Conservation (phyloP, 208 protist species). For the Wallacemonas rigidus region DNA sequence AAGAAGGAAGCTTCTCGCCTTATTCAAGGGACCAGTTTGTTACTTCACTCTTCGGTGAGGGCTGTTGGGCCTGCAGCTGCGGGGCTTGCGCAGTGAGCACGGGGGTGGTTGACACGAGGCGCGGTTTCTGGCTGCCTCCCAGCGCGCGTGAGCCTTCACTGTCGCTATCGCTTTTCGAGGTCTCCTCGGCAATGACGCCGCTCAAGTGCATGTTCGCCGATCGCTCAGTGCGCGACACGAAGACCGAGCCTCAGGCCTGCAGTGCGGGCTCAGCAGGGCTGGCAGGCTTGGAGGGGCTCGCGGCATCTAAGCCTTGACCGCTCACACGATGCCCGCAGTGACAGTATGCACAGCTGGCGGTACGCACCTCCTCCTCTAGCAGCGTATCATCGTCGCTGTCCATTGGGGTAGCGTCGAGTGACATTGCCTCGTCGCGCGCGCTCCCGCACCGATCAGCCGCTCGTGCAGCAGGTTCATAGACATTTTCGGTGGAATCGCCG, state of each 20-base stretch:
- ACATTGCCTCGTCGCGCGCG: constrained; percentile 15
- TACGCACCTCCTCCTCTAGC: constrained; percentile 1
- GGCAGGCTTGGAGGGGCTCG: not conserved
- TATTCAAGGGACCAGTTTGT: not conserved
- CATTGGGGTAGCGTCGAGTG: not conserved
- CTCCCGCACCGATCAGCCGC: not conserved
- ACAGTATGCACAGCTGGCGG: constrained; percentile 19
- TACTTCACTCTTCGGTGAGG: constrained; percentile 1
- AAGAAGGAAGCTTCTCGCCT: not conserved
- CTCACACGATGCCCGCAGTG: constrained; percentile 21
- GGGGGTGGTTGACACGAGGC: constrained; percentile 24
- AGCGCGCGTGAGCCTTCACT: not conserved
- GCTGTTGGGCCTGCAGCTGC: not conserved
- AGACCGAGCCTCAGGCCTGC: constrained; percentile 23
- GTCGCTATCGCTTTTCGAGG: constrained; percentile 29
- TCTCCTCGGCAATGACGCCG: constrained; percentile 28
- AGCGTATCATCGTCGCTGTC: constrained; percentile 9
- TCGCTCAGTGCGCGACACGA: constrained; percentile 35
- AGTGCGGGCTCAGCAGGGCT: not conserved
- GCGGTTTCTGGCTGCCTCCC: constrained; percentile 27
- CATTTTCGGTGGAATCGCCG: too few relatives aligned
- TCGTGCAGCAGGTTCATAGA: too few relatives aligned
- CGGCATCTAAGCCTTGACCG: not conserved
- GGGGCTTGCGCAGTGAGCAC: not conserved
- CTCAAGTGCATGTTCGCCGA: constrained; percentile 17